phyloP scores from a whole-genome alignment of 208 protist genomes.

The Trichomonas vaginalis region DNA sequence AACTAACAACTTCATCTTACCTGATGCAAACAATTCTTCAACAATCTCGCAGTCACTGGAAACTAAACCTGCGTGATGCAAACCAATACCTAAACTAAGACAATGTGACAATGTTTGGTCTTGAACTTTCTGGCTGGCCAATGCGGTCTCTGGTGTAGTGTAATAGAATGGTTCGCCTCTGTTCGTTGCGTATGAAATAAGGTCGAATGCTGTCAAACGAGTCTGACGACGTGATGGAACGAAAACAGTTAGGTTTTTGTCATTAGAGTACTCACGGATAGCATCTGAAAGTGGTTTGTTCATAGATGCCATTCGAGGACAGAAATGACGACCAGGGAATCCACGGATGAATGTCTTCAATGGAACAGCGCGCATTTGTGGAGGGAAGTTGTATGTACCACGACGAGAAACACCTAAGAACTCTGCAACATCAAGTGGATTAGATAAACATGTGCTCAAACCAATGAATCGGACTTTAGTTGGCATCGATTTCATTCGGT shows the following conservation, averaged over 20 bases:
- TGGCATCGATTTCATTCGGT: slow-evolving; percentile 89
- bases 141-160: not conserved
- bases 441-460: slow-evolving; percentile 93
- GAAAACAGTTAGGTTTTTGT: slow-evolving; percentile 92
- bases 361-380: slow-evolving; percentile 29
- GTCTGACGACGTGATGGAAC: slow-evolving; percentile 77
- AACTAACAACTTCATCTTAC: slow-evolving; percentile 49
- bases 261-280: slow-evolving; percentile 48
- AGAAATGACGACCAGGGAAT: slow-evolving; percentile 86
- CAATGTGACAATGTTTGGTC: slow-evolving; percentile 55
- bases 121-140: not conserved
- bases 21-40: not conserved
- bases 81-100: slow-evolving; percentile 90
- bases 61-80: slow-evolving; percentile 89
- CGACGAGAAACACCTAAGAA: slow-evolving; percentile 83
- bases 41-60: slow-evolving; percentile 53
- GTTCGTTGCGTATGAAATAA: not conserved
- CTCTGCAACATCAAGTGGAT: slow-evolving; percentile 83
- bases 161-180: not conserved
- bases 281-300: slow-evolving; percentile 90
- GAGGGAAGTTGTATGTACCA: slow-evolving; percentile 47
- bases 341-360: slow-evolving; percentile 53
- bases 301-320: slow-evolving; percentile 96
- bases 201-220: not conserved
- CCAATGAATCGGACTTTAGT: slow-evolving; percentile 79